Evolutionary conservation across 75 land plant genomes (phyloP).

Genomic region (Selaginella tamariscina): DNA sequence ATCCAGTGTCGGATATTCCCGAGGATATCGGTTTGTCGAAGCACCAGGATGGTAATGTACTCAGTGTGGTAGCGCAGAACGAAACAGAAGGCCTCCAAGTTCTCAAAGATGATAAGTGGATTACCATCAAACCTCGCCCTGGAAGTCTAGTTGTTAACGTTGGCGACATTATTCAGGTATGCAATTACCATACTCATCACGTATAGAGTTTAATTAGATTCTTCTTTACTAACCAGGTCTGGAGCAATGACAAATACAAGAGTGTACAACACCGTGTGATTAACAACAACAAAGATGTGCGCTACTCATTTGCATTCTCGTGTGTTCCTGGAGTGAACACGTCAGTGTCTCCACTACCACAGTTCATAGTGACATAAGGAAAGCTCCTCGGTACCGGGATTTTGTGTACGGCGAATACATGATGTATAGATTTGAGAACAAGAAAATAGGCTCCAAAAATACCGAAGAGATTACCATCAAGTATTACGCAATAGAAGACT

Average conservation of each 20-base stretch:
- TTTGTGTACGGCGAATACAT: constrained; percentile 8
- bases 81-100: background rate
- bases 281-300: background rate
- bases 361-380: background rate
- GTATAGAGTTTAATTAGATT: background rate
- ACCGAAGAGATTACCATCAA: constrained; percentile 10
- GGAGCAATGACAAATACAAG: constrained; percentile 9
- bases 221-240: background rate
- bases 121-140: background rate
- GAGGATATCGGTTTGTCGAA: background rate
- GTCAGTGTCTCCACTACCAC: background rate
- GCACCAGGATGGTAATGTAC: background rate
- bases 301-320: constrained; percentile 11
- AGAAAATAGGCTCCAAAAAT: background rate
- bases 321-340: constrained; percentile 11
- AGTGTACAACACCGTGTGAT: constrained; percentile 5
- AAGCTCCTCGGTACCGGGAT: background rate
- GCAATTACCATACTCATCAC: background rate
- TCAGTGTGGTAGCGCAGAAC: background rate
- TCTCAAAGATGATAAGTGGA: background rate
- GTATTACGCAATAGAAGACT: background rate
- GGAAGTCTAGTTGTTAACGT: background rate
- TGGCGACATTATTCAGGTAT: background rate
- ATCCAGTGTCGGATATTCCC: background rate
- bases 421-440: constrained; percentile 10